Evolutionary conservation across 2,329 filamentous ascomycete genomes (phyloP), one percentile per base, ranked within the genome.

Genomic region (Xylariaceae sp.): DNA sequence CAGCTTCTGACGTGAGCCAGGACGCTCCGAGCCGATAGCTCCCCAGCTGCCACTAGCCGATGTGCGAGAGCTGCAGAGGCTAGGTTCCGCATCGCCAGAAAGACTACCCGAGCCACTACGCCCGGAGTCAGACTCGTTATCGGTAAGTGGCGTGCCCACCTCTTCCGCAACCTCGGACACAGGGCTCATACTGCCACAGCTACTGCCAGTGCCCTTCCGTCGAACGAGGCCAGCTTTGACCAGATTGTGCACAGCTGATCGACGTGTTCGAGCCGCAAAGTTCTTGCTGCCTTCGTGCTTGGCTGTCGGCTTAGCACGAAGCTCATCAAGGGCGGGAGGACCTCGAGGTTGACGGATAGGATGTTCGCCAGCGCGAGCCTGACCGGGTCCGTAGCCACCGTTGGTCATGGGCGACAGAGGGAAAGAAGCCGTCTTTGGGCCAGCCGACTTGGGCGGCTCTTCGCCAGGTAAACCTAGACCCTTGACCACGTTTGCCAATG

Each of bases 231-330:
- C 91, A 43, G 92, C 92, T 54, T 88, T 87, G 50, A 96, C 88
- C 40, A 98, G 79, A 64, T 90, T 96, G 72, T 91, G 84, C 36
- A 98, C 83, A 21, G 93, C 93, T 58, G 87, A 90, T 54, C 92
- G 89, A 49, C 93, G 89, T 61, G 94, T 91, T 50, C 93, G 90
- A 45, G 90, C 83, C 10, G 87, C 86, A 69, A 98, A 98, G 73
- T 98, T 98, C 80, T 96, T 85, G 82, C 92, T 96, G 20, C 92
- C 93, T 66, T 97, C 92, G 53, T 92, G 82, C 71, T 90, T 95
- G 55, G 88, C 84, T 7, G 92, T 97, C 2, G 93, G 93, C 70
- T 91, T 93, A 17, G 85, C 79, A 61, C 85, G 81, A 49, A 98
- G 82, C 70, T 98, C 93, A 56, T 98, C 93, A 40, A 97, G 77